Evolutionary conservation across 2,329 filamentous ascomycete species (phyloP), one percentile per base, ranked within the genome.

Genomic region (Stachybotrys chlorohalonatus): DNA sequence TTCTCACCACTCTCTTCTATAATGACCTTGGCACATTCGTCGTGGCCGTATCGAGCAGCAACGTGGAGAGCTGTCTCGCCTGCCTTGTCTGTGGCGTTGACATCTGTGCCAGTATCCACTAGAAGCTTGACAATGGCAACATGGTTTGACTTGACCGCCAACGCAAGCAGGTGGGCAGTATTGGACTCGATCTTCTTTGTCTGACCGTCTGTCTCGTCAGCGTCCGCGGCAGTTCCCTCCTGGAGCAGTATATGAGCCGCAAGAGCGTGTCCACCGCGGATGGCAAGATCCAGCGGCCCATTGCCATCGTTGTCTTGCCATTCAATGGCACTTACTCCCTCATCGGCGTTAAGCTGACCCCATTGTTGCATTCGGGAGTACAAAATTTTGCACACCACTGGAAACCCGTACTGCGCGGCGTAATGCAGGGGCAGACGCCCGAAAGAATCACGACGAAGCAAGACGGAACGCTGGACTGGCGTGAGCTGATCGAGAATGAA

Each of bases 281-380:
- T 93, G 63, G 89, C 90, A 49, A 99, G 81, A 73, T 99, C 93
- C 47, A 99, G 76, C 1, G 94, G 94, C 9, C 92, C 90, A 69
- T 87, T 90, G 16, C 94, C 93, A 64, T 97, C 94, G 17, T 84
- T 82, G 66, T 99, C 94, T 70, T 96, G 93, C 93, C 93, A 97
- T 57, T 85, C 79, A 1, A 83, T 79, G 0, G 89, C 88, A 67
- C 97, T 93, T 52, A 99, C 95, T 9, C 92, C 92, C 58, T 90
- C 79, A 42, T 85, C 83, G 31, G 92, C 85, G 64, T 95, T 81
- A 64, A 96, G 96, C 62, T 95, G 85, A 15, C 82, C 82, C 93
- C 93, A 97, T 30, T 85, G 80, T 66, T 93, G 89, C 85, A 99
- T 92, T 63, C 87, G 86, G 59, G 86, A 84, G 74, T 96, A 92